These are phyloP conservation scores for Metschnikowia proteae DNA, from an alignment of 805 yeast species.

Conservation along the genomic window DNA sequence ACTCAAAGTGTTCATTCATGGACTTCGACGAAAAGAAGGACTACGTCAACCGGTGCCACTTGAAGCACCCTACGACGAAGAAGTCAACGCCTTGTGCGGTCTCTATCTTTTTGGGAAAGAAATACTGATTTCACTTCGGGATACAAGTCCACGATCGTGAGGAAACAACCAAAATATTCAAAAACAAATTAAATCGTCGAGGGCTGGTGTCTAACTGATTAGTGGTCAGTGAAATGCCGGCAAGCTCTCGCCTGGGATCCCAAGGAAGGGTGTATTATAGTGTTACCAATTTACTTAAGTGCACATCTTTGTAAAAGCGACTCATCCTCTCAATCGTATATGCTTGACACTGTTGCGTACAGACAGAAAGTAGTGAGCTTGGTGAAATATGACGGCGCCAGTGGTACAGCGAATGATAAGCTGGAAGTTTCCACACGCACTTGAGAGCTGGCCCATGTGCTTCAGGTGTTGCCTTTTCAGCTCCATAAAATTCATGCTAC, in stretches of 20 bases:
- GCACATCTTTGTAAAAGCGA: background rate
- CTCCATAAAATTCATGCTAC: too few species aligned
- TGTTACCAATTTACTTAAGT: conserved; percentile 2
- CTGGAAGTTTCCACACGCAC: too few species aligned
- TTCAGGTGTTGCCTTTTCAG: too few species aligned
- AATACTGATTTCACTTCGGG: conserved; percentile 8
- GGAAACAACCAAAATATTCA: background rate
- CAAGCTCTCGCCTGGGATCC: background rate
- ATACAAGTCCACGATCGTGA: background rate
- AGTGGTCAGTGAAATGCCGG: background rate
- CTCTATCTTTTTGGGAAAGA: conserved; percentile 40
- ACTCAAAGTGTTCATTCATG: conserved; percentile 26
- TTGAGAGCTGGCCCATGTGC: too few species aligned
- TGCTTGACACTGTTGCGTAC: background rate
- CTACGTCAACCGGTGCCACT: conserved; percentile 38
- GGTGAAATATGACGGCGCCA: too few species aligned
- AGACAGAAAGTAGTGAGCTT: background rate
- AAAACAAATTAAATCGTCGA: background rate
- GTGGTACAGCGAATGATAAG: too few species aligned
- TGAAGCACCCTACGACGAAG: conserved; percentile 22
- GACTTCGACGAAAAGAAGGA: conserved; percentile 46
- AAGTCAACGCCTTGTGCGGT: conserved; percentile 27
- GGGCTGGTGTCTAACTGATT: background rate
- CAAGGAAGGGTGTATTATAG: conserved; percentile 3
- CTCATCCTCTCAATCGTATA: background rate